A percentile compares a stretch with the other conserved stretches of the same genome.
Evolutionary conservation across 176 grass and related monocot species (phyloP).

Genomic region (Musa itinerans): DNA sequence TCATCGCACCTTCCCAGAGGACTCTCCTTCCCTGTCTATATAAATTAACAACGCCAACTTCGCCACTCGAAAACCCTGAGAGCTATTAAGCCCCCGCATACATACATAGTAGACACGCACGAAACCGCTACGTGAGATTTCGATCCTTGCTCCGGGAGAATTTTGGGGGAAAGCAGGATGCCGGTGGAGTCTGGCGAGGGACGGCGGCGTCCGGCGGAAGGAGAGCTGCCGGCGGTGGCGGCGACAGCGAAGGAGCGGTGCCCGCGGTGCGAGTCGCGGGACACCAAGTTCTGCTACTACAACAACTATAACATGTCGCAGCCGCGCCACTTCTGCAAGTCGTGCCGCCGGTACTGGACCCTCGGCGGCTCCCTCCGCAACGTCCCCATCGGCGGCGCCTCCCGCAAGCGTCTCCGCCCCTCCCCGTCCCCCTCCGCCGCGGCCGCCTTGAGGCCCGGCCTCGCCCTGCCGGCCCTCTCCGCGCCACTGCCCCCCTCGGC

Average conservation of each 20-base stretch:
- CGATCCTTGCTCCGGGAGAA: background rate
- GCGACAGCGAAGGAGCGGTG: slow-evolving; percentile 41
- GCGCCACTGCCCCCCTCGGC: background rate
- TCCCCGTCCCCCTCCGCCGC: slow-evolving; percentile 1
- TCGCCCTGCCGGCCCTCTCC: background rate
- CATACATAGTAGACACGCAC: too few relatives aligned
- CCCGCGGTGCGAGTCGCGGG: slow-evolving; percentile 77
- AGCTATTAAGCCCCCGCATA: too few relatives aligned
- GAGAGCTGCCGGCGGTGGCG: background rate
- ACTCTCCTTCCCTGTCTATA: background rate
- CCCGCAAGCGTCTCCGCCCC: slow-evolving; percentile 71
- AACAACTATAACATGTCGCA: slow-evolving; percentile 98
- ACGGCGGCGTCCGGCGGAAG: background rate
- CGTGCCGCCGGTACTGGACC: slow-evolving; percentile 97
- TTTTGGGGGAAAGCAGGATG: background rate
- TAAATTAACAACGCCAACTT: background rate
- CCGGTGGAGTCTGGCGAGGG: background rate
- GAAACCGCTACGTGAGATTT: background rate
- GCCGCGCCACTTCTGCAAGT: slow-evolving; percentile 94
- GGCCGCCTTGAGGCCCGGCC: background rate
- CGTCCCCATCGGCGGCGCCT: slow-evolving; percentile 81
- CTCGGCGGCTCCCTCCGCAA: slow-evolving; percentile 88
- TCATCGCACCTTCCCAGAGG: background rate
- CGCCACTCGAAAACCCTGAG: background rate
- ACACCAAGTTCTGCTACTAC: slow-evolving; percentile 99